Evolutionary conservation across 306 rosid genomes (phyloP).

Genomic region (Quercus parvula): DNA sequence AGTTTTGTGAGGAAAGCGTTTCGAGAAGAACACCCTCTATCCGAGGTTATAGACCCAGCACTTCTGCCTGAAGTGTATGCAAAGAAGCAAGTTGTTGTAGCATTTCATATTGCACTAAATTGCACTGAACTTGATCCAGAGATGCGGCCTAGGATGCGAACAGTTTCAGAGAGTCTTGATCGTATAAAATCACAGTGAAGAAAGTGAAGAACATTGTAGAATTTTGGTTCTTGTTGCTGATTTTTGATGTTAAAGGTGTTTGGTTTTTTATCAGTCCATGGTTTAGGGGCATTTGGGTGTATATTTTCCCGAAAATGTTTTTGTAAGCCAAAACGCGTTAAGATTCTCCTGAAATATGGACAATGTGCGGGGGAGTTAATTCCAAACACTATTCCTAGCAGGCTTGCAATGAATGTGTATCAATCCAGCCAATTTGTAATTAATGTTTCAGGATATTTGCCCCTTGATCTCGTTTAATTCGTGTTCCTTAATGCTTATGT

Average conservation of each 20-base stretch:
- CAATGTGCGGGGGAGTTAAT: neutral
- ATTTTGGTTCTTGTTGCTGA: conserved; percentile 22
- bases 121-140: conserved; percentile 75
- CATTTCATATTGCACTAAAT: conserved; percentile 65
- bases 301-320: neutral
- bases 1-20: conserved; percentile 56
- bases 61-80: conserved; percentile 60
- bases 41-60: conserved; percentile 63
- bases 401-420: neutral
- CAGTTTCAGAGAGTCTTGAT: conserved; percentile 65
- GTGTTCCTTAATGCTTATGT: neutral
- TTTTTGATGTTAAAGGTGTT: neutral
- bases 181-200: conserved; percentile 38
- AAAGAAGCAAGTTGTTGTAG: conserved; percentile 61
- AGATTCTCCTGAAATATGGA: neutral
- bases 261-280: conserved; percentile 9
- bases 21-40: conserved; percentile 54
- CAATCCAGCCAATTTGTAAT: neutral
- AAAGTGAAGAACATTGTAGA: conserved; percentile 2
- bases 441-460: neutral
- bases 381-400: neutral
- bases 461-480: neutral
- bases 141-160: conserved; percentile 73
- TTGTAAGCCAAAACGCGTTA: neutral
- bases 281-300: conserved; percentile 1